Evolutionary conservation across 495 filamentous ascomycete species (phyloP).

Genomic region (Penicillium tannophilum): DNA sequence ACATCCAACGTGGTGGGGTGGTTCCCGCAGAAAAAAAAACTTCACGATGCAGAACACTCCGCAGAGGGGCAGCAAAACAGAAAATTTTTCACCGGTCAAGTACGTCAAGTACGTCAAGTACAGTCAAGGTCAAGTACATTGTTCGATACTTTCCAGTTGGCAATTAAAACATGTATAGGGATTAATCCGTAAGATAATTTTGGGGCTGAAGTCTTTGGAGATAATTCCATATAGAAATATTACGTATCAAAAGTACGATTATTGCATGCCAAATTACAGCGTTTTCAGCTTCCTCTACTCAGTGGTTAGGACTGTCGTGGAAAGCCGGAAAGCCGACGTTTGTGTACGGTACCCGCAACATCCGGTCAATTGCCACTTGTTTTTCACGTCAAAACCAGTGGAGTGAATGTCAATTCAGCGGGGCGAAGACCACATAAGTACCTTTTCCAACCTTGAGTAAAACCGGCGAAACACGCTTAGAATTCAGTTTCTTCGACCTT

Average conservation of each 20-base stretch:
- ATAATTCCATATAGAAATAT: no score
- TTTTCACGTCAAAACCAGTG: conserved; percentile 28
- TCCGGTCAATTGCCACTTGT: conserved; percentile 16
- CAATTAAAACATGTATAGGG: not conserved
- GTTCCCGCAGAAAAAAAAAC: conserved; percentile 27
- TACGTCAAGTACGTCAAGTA: not conserved
- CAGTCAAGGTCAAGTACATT: no score
- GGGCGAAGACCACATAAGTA: conserved; percentile 12
- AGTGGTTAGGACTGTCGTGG: not conserved
- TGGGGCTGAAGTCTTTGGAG: not conserved
- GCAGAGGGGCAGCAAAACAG: conserved; percentile 27
- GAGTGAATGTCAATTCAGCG: conserved; percentile 23
- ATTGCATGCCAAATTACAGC: not conserved
- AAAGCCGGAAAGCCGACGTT: conserved; percentile 6
- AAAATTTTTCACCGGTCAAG: conserved; percentile 33
- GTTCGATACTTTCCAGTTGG: not conserved
- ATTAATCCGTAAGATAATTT: not conserved
- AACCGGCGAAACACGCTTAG: not conserved
- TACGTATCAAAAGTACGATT: not conserved
- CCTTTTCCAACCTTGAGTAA: not conserved
- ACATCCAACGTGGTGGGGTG: conserved; percentile 27
- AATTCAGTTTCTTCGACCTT: not conserved
- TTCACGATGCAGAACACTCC: conserved; percentile 22
- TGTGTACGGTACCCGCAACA: conserved; percentile 26
- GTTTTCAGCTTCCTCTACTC: no score